Evolutionary conservation across 805 yeast genomes (phyloP), one percentile per base, ranked within the genome.

Genomic region (Monosporozyma unispora): DNA sequence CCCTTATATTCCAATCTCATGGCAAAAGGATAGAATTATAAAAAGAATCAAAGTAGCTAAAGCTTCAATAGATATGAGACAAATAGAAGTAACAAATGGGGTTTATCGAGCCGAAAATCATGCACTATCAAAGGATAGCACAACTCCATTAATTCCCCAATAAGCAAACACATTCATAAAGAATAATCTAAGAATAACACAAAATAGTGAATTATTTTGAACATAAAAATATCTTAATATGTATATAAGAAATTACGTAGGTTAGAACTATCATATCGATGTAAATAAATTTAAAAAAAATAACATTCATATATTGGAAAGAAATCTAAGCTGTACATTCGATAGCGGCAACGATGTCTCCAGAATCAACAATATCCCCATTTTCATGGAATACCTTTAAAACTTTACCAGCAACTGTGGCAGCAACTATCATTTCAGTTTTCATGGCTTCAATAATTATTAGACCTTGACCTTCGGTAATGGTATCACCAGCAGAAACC

Each of bases 361-460:
- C 99, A 38, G 96, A 88, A 52, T 91, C 97, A 39, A 91, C 95
- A 85, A 93, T 87, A 62, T 91, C 96, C 61, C 98, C 98, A 62
- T 88, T 87, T 49, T 76, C 74, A 66, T 88, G 96, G 50, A 80
- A 67, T 43, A 87, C 72, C 69, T 85, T 84, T 45, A 78, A 62
- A 21, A 87, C 90, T 61, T 78, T 84, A 59, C 96, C 95, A 21
- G 73, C 71, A 49, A 63, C 72, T 1, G 95, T 76, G 19, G 97
- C 80, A 48, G 69, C 73, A 33, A 91, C 95, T 46, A 80, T 78
- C 97, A 91, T 91, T 70, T 91, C 99, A 0, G 98, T 93, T 75
- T 91, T 91, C 99, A 91, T 91, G 49, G 99, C 98, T 69, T 91
- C 99, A 48, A 91, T 87, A 38, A 93, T 88, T 56, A 91, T 78